Conservation (phyloP, 768 basidiomycete species). For the Termitomyces sp. region DNA sequence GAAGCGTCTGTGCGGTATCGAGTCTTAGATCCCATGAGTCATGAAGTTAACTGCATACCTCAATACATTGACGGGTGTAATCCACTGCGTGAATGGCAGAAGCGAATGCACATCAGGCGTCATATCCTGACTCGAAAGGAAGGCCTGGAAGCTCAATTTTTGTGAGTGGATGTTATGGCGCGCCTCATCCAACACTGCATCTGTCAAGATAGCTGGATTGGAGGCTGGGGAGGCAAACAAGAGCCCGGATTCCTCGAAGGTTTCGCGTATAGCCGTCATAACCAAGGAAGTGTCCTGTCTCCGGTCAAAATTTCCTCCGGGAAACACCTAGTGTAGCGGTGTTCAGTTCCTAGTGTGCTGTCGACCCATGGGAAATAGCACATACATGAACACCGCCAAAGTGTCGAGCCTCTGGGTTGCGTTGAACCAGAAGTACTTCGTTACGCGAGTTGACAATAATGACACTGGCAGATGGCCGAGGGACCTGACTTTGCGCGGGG, state of each 20-base stretch:
- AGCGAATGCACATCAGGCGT: slow-evolving; percentile 44
- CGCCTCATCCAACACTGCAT: slow-evolving; percentile 47
- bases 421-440: slow-evolving; percentile 68
- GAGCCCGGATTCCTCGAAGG: slow-evolving; percentile 75
- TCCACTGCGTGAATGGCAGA: slow-evolving; percentile 74
- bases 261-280: slow-evolving; percentile 72
- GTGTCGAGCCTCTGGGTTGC: slow-evolving; percentile 61
- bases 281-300: slow-evolving; percentile 55
- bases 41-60: slow-evolving; percentile 35
- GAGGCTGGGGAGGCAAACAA: slow-evolving; percentile 48
- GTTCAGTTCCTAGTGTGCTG: not conserved
- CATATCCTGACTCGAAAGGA: slow-evolving; percentile 47
- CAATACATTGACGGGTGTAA: slow-evolving; percentile 57
- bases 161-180: slow-evolving; percentile 57
- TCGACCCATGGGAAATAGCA: slow-evolving; percentile 5
- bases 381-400: slow-evolving; percentile 70
- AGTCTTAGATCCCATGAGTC: slow-evolving; percentile 1
- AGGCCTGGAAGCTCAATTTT: slow-evolving; percentile 47
- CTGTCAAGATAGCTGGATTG: slow-evolving; percentile 25
- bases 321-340: slow-evolving; percentile 58
- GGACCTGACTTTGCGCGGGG: slow-evolving; percentile 21
- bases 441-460: slow-evolving; percentile 64
- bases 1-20: slow-evolving; percentile 51
- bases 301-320: slow-evolving; percentile 68
- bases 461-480: slow-evolving; percentile 66